Base-by-base conservation (phyloP, 139 green algal species). In the Bryopsis sp. region DNA sequence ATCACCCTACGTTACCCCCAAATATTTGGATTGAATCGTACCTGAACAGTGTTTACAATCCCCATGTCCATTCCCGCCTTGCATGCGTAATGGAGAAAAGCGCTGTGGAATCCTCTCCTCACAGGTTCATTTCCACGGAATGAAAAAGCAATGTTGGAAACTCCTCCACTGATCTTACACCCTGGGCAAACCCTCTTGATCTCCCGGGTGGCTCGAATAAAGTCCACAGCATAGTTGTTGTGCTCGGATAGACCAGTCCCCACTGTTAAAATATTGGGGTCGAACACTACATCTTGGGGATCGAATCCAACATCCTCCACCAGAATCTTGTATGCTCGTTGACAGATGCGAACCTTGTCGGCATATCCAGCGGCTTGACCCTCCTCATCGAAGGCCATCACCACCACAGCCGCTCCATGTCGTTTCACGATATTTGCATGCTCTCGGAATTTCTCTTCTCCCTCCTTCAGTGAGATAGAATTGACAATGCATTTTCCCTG, bases 161-260 rank as follows among this genome's bases (percentile, higher is more conserved):
- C 92, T 33, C 94, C 94, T 24, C 94, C 94, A 57, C 79, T 92
- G 78, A 99, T 92, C 82, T 98, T 97, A 74, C 59, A 79, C 28
- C 92, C 92, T 0, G 94, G 94, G 82, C 93, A 98, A 28, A 93
- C 8, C 0, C 84, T 81, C 88, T 98, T 99, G 81, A 99, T 97
- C 75, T 95, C 85, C 31, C 77, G 65, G 1, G 84, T 94, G 6
- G 94, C 93, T 2, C 76, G 72, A 81, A 99, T 92, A 81, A 99
- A 99, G 84, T 99, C 93, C 26, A 98, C 92, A 0, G 87, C 94
- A 70, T 99, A 99, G 86, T 98, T 97, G 88, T 96, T 96, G 86
- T 99, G 94, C 85, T 99, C 94, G 8, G 86, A 60, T 72, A 99
- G 72, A 28, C 94, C 94, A 3, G 94, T 99, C 74, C 90, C 94